A percentile compares a stretch with the other conserved stretches of the same genome.
Conservation (phyloP, 2,329 filamentous ascomycete species). For the Aspergillus quadrilineatus region DNA sequence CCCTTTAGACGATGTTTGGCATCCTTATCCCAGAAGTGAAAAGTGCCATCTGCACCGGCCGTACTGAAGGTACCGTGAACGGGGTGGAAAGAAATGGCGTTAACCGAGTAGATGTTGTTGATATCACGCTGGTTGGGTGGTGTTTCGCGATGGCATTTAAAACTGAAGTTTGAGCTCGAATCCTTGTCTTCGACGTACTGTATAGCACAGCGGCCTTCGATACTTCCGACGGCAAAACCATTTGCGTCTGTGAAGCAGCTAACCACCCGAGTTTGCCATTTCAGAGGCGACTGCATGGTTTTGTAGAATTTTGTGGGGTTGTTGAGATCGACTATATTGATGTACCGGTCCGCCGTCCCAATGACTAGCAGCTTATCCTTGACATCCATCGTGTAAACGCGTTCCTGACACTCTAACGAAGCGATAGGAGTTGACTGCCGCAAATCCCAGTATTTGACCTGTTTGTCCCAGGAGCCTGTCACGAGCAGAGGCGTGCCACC, state of each 20-base stretch:
- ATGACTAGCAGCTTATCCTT: conserved; percentile 84
- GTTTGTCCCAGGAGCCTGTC: conserved; percentile 69
- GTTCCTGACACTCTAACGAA: conserved; percentile 50
- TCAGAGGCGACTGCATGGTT: conserved; percentile 89
- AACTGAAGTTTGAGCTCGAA: conserved; percentile 87
- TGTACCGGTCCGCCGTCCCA: conserved; percentile 91
- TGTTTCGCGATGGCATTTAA: conserved; percentile 94
- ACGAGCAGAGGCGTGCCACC: conserved; percentile 71
- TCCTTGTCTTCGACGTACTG: conserved; percentile 99
- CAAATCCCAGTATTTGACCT: conserved; percentile 58
- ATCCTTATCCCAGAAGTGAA: conserved; percentile 76
- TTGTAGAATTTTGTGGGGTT: conserved; percentile 93
- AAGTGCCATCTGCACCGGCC: conserved; percentile 90
- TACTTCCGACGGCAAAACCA: conserved; percentile 92
- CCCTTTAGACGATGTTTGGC: conserved; percentile 87
- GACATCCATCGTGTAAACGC: conserved; percentile 84
- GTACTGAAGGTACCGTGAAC: conserved; percentile 98
- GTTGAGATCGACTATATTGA: conserved; percentile 89
- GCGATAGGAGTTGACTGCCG: conserved; percentile 49
- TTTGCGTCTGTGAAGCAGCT: conserved; percentile 91
- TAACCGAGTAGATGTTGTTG: conserved; percentile 90
- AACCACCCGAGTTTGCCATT: conserved; percentile 96
- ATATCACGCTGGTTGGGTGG: conserved; percentile 63
- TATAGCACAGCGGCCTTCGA: conserved; percentile 95
- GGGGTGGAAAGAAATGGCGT: conserved; percentile 97